Percentiles rank a stretch among this genome's conserved stretches.
Evolutionary conservation across 495 filamentous ascomycete genomes (phyloP).

Genomic region (Talaromyces adpressus): DNA sequence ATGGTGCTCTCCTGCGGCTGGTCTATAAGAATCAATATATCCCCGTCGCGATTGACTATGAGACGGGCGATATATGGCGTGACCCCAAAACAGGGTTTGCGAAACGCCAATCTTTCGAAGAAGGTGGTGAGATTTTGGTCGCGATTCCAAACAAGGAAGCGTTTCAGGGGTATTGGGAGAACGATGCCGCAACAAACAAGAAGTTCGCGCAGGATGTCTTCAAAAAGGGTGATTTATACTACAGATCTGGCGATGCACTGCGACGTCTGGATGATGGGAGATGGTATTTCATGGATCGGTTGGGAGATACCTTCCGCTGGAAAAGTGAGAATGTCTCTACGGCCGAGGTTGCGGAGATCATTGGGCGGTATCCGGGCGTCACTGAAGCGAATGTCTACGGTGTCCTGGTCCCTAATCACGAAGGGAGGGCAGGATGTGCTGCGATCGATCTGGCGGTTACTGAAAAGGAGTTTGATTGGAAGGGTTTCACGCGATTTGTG

Average conservation of each 20-base stretch:
- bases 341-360: conserved; percentile 62
- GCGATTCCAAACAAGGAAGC: conserved; percentile 47
- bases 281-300: conserved; percentile 72
- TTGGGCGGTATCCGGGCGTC: conserved; percentile 60
- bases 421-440: conserved; percentile 66
- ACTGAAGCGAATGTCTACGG: conserved; percentile 77
- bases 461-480: conserved; percentile 44
- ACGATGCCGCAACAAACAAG: conserved; percentile 57
- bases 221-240: conserved; percentile 66
- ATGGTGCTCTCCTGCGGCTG: conserved; percentile 52
- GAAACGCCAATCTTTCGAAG: conserved; percentile 50
- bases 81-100: conserved; percentile 63
- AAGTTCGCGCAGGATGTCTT: conserved; percentile 69
- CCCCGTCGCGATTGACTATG: conserved; percentile 61
- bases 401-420: conserved; percentile 60
- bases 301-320: conserved; percentile 80
- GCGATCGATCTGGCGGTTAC: conserved; percentile 37
- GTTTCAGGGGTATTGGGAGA: conserved; percentile 67
- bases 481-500: conserved; percentile 43
- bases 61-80: conserved; percentile 56
- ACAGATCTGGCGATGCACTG: conserved; percentile 68
- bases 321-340: conserved; percentile 81
- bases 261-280: conserved; percentile 57
- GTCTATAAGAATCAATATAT: conserved; percentile 46
- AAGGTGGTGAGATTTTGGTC: conserved; percentile 72